Base-by-base conservation (phyloP, 2,329 filamentous ascomycete species). In the Ceratocystis colombiana region DNA sequence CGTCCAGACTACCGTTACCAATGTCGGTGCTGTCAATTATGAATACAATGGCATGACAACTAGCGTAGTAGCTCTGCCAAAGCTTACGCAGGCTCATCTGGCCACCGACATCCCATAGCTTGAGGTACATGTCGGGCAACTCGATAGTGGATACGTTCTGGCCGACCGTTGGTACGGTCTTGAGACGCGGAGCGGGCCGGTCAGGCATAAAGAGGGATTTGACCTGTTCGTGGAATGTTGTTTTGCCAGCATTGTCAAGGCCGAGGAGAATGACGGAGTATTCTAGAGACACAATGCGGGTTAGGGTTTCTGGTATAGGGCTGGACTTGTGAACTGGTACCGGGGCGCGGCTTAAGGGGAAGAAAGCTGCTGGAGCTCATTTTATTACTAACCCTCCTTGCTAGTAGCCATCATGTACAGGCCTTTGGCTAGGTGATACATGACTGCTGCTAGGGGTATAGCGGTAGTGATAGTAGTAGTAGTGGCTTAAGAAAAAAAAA, bases 201-300 rank as follows among this genome's bases (percentile, higher is more conserved):
- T 80, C 79, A 57, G 85, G 81, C 69, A 86, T 81, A 81, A 90
- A 96, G 73, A 95, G 82, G 65, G 90, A 84, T 78, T 96, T 96
- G 76, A 97, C 90, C 76, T 96, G 92, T 74, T 95, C 90, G 77
- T 96, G 91, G 74, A 97, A 92, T 30, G 94, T 97, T 50, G 94
- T 97, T 81, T 97, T 97, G 76, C 94, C 94, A 68, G 94, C 94
- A 75, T 97, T 97, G 80, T 97, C 94, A 73, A 97, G 89, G 69
- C 94, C 94, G 72, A 97, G 89, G 71, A 97, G 88, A 73, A 97
- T 90, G 73, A 96, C 90, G 25, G 93, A 96, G 81, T 96, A 97
- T 79, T 97, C 93, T 94, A 73, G 45, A 64, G 25, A 64, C 53
- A 45, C 64, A 61, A 64, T 62, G 37, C 33, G 41, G 68, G 67